Evolutionary conservation across 2,329 filamentous ascomycete species (phyloP), one percentile per base, ranked within the genome.

Genomic region (Fusarium oxysporum): DNA sequence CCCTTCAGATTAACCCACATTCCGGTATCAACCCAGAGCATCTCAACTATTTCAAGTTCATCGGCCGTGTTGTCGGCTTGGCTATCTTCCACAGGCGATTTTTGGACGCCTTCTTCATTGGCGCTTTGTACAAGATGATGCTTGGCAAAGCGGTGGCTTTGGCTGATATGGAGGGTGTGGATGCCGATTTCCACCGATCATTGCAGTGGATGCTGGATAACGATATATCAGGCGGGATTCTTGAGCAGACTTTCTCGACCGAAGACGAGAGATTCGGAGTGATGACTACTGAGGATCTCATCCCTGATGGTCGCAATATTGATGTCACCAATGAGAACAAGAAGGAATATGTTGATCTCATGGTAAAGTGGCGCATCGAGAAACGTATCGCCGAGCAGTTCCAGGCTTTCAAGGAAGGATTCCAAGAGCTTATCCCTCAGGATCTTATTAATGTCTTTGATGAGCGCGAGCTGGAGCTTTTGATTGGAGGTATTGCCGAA

Each of bases 1-100:
- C 96, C 35, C 92, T 99, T 62, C 96, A 99, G 85, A 99, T 99
- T 86, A 99, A 99, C 85, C 96, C 96, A 50, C 96, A 99, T 83
- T 99, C 96, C 25, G 96, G 96, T 73, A 98, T 99, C 84, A 99
- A 99, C 83, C 96, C 96, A 2, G 96, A 99, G 84, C 96, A 99
- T 90, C 87, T 99, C 79, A 98, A 98, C 82, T 99, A 98, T 86
- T 99, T 99, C 91, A 98, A 97, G 84, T 99, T 99, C 81, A 99
- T 99, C 79, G 96, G 96, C 54, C 94, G 96, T 68, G 96, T 99
- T 33, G 96, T 99, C 66, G 96, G 96, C 68, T 84, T 99, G 76
- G 96, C 96, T 69, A 99, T 99, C 79, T 99, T 99, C 91, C 96
- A 99, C 83, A 90, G 96, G 65, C 92, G 96, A 56, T 99, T 99